These are phyloP conservation scores for Pseudonectria foliicola DNA, from an alignment of 2,329 filamentous ascomycete genomes.

Conservation along the genomic window DNA sequence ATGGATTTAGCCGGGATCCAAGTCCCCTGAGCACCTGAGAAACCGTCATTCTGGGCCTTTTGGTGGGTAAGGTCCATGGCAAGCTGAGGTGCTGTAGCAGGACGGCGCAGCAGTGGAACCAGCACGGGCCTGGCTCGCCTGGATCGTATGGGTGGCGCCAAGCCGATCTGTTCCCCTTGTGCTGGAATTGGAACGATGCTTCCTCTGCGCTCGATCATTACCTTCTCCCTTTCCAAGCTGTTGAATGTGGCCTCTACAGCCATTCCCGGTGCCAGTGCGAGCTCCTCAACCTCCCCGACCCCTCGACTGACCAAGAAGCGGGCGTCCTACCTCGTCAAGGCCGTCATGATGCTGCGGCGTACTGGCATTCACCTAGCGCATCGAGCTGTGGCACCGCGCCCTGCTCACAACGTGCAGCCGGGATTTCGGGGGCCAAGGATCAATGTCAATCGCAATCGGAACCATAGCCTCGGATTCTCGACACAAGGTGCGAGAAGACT, in stretches of 20 bases:
- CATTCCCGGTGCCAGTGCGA: too few relatives aligned
- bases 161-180: too few relatives aligned
- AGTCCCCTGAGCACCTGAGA: not conserved
- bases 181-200: too few relatives aligned
- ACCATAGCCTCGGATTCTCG: slow-evolving; percentile 21
- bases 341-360: slow-evolving; percentile 19
- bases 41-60: not conserved
- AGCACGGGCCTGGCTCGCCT: too few relatives aligned
- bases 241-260: too few relatives aligned
- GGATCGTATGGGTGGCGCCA: too few relatives aligned
- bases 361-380: slow-evolving; percentile 19
- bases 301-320: too few relatives aligned
- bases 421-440: slow-evolving; percentile 13
- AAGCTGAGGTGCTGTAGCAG: not conserved
- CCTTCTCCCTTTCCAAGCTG: too few relatives aligned
- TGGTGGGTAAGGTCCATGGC: too few relatives aligned
- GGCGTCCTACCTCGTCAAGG: not conserved
- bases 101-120: too few relatives aligned
- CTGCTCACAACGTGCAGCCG: slow-evolving; percentile 11
- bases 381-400: slow-evolving; percentile 11
- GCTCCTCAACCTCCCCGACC: too few relatives aligned
- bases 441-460: slow-evolving; percentile 1
- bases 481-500: slow-evolving; percentile 18
- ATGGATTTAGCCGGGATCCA: not conserved
- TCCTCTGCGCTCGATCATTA: too few relatives aligned